Percentiles rank a stretch among this genome's conserved stretches.
Evolutionary conservation across 768 basidiomycete genomes (phyloP).

Genomic region (Termitomyces sp.): DNA sequence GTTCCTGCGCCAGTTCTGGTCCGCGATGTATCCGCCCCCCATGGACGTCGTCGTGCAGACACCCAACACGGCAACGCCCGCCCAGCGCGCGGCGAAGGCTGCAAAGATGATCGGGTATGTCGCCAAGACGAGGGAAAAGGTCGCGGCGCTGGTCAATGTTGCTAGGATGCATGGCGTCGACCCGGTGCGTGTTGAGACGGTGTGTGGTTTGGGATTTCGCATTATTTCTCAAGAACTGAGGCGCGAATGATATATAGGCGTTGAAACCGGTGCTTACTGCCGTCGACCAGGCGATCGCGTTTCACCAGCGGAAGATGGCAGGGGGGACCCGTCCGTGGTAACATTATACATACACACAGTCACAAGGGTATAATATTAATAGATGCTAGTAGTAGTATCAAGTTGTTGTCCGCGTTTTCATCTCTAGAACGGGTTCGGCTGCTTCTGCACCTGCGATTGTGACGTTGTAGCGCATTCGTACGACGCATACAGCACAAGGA

Average conservation of each 20-base stretch:
- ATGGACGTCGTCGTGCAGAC: slow-evolving; percentile 53
- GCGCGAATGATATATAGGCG: slow-evolving; percentile 45
- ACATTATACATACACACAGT: too few relatives aligned
- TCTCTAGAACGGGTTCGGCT: slow-evolving; percentile 46
- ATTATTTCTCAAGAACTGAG: too few relatives aligned
- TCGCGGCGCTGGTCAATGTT: slow-evolving; percentile 65
- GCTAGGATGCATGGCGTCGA: slow-evolving; percentile 63
- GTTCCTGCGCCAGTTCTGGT: slow-evolving; percentile 95
- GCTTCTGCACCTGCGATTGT: slow-evolving; percentile 41
- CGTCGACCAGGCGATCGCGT: slow-evolving; percentile 66
- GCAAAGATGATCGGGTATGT: slow-evolving; percentile 88
- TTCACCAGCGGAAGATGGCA: slow-evolving; percentile 41
- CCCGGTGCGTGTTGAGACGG: slow-evolving; percentile 54
- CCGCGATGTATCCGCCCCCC: slow-evolving; percentile 72
- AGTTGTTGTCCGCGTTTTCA: too few relatives aligned
- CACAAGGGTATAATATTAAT: too few relatives aligned
- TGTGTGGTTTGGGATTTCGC: too few relatives aligned
- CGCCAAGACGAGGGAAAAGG: slow-evolving; percentile 73
- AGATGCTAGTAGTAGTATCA: too few relatives aligned
- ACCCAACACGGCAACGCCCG: slow-evolving; percentile 44
- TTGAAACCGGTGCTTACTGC: slow-evolving; percentile 73
- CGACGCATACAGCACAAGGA: slow-evolving; percentile 74
- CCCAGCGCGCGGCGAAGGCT: slow-evolving; percentile 72
- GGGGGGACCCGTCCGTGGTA: slow-evolving; percentile 2
- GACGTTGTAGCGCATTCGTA: slow-evolving; percentile 66